These are phyloP conservation scores for Hericium alpestre DNA, from an alignment of 768 basidiomycete genomes.

Conservation along the genomic window DNA sequence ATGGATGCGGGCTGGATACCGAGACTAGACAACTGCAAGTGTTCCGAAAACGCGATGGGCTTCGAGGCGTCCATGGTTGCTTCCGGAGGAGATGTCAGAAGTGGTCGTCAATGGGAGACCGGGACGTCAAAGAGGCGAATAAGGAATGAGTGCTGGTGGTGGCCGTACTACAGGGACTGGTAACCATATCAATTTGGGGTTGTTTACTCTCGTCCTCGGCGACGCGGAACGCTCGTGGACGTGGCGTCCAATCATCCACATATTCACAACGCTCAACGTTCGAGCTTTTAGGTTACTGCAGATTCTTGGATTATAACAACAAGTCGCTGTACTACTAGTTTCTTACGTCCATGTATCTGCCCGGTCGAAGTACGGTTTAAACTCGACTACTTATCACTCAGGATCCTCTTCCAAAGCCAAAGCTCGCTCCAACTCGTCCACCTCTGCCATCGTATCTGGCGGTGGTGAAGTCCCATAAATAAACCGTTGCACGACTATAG, in stretches of 20 bases:
- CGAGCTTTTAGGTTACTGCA: no score
- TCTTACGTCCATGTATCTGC: no score
- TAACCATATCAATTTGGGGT: conserved; percentile 9
- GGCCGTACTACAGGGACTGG: not conserved
- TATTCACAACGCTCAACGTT: no score
- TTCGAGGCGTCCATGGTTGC: conserved; percentile 34
- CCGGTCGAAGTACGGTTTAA: no score
- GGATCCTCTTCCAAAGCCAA: conserved; percentile 50
- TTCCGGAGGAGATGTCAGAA: conserved; percentile 6
- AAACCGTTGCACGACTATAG: conserved; percentile 64
- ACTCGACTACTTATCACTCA: no score
- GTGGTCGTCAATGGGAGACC: conserved; percentile 4
- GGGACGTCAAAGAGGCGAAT: not conserved
- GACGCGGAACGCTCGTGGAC: not conserved
- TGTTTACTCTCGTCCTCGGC: conserved; percentile 5
- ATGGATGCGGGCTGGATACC: conserved; percentile 96
- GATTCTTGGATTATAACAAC: not conserved
- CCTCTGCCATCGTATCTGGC: conserved; percentile 33
- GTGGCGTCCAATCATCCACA: not conserved
- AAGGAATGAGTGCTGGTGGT: conserved; percentile 2
- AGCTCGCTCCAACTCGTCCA: conserved; percentile 67
- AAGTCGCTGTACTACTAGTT: no score
- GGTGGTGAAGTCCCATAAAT: conserved; percentile 65
- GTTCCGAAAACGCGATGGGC: conserved; percentile 84
- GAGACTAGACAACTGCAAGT: conserved; percentile 88